phyloP scores from a whole-genome alignment of 768 basidiomycete species.

The Megacollybia marginata region DNA sequence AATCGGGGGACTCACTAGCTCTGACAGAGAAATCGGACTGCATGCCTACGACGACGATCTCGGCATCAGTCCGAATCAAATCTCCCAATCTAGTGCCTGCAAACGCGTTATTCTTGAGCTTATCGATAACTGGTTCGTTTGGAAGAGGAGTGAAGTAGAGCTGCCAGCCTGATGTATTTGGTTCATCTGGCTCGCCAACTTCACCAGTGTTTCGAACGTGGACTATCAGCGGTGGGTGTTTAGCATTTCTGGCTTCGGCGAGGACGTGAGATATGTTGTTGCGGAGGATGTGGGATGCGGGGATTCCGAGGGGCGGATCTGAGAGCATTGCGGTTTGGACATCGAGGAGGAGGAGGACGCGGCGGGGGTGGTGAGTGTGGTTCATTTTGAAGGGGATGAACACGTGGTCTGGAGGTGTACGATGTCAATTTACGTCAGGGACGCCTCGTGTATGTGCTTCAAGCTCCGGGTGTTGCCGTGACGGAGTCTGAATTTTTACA shows the following conservation, averaged over 20 bases:
- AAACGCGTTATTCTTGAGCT: conserved; percentile 66
- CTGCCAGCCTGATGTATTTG: conserved; percentile 48
- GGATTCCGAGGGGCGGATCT: conserved; percentile 29
- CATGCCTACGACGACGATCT: conserved; percentile 60
- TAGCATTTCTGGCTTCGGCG: conserved; percentile 33
- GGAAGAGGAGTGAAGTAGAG: conserved; percentile 46
- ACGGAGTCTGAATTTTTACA: too few species aligned
- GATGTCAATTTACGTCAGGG: too few species aligned
- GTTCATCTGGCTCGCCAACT: conserved; percentile 53
- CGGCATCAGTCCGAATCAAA: conserved; percentile 43
- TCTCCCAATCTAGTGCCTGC: conserved; percentile 46
- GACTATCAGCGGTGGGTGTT: conserved; percentile 48
- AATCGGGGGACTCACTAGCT: conserved; percentile 21
- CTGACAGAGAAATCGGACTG: conserved; percentile 60
- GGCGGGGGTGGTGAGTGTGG: conserved; percentile 7
- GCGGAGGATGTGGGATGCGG: conserved; percentile 23
- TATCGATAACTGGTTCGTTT: conserved; percentile 53
- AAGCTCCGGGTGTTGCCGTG: too few species aligned
- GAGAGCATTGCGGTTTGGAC: conserved; percentile 31
- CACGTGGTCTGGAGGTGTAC: too few species aligned
- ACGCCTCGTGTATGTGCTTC: too few species aligned
- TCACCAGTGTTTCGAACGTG: conserved; percentile 66
- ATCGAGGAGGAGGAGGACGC: conserved; percentile 39
- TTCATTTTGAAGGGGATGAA: too few species aligned
- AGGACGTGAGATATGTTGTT: conserved; percentile 32